These are phyloP conservation scores for Ustilago cynodontis DNA, from an alignment of 1,284 basidiomycete genomes.

Conservation along the genomic window DNA sequence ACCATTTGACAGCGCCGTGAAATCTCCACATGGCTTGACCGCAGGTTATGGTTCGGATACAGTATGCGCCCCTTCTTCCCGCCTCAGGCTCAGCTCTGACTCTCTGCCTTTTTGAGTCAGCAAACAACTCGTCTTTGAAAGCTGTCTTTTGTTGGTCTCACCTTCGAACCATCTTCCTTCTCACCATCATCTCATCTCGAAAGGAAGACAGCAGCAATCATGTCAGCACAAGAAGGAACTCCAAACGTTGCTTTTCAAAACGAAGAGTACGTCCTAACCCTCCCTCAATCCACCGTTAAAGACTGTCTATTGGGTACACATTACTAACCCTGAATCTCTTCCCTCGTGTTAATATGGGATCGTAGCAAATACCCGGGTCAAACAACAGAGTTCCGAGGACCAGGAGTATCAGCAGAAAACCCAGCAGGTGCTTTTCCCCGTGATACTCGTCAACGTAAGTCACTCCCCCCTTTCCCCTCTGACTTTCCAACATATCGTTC, in stretches of 20 bases:
- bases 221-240: conserved; percentile 41
- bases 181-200: background rate
- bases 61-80: background rate
- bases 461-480: background rate
- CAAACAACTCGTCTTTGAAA: background rate
- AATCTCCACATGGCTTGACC: conserved; percentile 25
- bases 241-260: conserved; percentile 55
- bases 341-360: background rate
- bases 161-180: background rate
- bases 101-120: conserved; percentile 10
- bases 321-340: background rate
- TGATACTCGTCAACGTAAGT: conserved; percentile 40
- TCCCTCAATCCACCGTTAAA: background rate
- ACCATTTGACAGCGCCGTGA: background rate
- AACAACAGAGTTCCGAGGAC: conserved; percentile 41
- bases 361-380: conserved; percentile 47
- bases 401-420: conserved; percentile 46
- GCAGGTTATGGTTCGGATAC: conserved; percentile 2
- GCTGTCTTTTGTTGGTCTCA: background rate
- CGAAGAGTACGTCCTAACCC: conserved; percentile 40
- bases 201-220: background rate
- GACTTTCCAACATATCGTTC: too few relatives aligned
- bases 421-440: conserved; percentile 52
- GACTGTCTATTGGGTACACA: background rate
- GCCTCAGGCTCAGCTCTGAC: background rate